Conservation (phyloP, 164 flowering plant genomes). For the Kingdonia uniflora region DNA sequence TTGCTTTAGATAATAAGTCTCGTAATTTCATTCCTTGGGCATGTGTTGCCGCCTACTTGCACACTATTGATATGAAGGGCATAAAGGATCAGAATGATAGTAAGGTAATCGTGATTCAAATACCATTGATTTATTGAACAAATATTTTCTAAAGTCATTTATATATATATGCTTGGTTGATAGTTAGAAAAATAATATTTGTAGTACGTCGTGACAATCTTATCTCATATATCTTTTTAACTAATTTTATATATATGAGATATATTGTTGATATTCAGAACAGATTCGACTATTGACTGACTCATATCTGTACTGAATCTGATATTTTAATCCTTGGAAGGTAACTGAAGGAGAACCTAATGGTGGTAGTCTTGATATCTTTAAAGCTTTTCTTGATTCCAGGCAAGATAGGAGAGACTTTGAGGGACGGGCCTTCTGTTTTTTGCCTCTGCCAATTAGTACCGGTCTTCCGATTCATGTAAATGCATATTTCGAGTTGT, state of each 20-base stretch:
- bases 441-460: constrained; percentile 80
- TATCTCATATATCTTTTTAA: too few relatives aligned
- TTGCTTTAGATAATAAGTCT: constrained; percentile 27
- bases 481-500: constrained; percentile 92
- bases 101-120: too few relatives aligned
- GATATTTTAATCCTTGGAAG: neutral
- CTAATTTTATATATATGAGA: too few relatives aligned
- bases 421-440: constrained; percentile 96
- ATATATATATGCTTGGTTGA: too few relatives aligned
- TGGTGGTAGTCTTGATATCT: constrained; percentile 17
- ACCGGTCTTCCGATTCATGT: constrained; percentile 90
- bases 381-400: constrained; percentile 27
- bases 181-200: too few relatives aligned
- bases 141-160: too few relatives aligned
- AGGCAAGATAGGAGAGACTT: constrained; percentile 28
- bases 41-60: constrained; percentile 72
- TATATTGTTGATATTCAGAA: too few relatives aligned
- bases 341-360: constrained; percentile 15
- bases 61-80: constrained; percentile 26
- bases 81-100: constrained; percentile 20
- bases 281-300: too few relatives aligned
- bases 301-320: too few relatives aligned
- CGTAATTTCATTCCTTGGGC: constrained; percentile 77
- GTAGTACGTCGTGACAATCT: too few relatives aligned
- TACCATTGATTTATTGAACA: too few relatives aligned